These are phyloP conservation scores for Aurinia saxatilis DNA, from an alignment of 345 rosid species.

Conservation along the genomic window DNA sequence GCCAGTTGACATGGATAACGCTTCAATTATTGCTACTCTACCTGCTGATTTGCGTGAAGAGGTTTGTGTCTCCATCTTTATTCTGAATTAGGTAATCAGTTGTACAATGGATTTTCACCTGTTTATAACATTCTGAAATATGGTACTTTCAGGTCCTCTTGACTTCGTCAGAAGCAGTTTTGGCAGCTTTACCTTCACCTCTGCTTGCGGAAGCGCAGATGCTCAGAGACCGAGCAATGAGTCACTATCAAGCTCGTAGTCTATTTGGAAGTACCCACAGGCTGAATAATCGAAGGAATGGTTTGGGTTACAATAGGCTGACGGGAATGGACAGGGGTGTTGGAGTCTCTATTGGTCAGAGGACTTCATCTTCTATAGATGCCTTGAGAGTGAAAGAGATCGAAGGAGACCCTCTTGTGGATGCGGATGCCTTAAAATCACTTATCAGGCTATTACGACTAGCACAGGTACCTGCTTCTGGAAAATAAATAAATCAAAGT, in stretches of 20 bases:
- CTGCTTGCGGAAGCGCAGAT: no score
- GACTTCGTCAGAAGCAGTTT: no score
- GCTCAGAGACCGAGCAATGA: slow-evolving; percentile 95
- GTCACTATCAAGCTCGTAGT: slow-evolving; percentile 95
- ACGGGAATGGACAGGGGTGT: slow-evolving; percentile 91
- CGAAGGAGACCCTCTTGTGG: slow-evolving; percentile 85
- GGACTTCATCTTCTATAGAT: slow-evolving; percentile 57
- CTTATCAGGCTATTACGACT: slow-evolving; percentile 70
- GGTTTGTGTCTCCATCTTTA: slow-evolving; percentile 41
- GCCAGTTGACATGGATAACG: slow-evolving; percentile 98
- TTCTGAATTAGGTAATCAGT: neutral
- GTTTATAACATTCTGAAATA: slow-evolving; percentile 10
- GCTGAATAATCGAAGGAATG: slow-evolving; percentile 68
- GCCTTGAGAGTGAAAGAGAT: slow-evolving; percentile 67
- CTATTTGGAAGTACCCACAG: slow-evolving; percentile 81
- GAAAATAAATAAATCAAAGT: neutral
- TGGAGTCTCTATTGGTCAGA: slow-evolving; percentile 77
- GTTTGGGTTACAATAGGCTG: slow-evolving; percentile 83
- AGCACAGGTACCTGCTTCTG: slow-evolving; percentile 54
- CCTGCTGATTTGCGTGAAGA: slow-evolving; percentile 98
- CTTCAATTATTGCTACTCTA: slow-evolving; percentile 94
- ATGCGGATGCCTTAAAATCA: slow-evolving; percentile 66
- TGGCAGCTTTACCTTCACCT: no score
- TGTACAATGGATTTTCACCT: neutral
- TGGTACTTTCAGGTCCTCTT: slow-evolving; percentile 66